These are phyloP conservation scores for Xerocomus subilludens DNA, from an alignment of 1,284 basidiomycete species.

Conservation along the genomic window DNA sequence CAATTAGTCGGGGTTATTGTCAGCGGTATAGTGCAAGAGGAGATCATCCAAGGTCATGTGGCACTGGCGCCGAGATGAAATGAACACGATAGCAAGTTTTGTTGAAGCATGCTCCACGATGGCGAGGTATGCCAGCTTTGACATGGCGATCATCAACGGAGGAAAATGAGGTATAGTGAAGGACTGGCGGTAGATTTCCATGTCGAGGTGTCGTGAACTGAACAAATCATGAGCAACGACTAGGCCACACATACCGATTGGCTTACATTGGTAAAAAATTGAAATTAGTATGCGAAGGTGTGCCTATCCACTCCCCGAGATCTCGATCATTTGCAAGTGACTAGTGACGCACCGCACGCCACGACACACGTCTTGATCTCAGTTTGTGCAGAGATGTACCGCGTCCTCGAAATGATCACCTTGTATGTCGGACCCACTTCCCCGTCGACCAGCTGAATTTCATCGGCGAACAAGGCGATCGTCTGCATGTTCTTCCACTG, in stretches of 20 bases:
- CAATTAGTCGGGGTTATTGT: constrained; percentile 88
- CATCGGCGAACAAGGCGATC: constrained; percentile 92
- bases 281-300: constrained; percentile 92
- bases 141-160: constrained; percentile 99
- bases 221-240: constrained; percentile 24
- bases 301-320: constrained; percentile 98
- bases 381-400: constrained; percentile 96
- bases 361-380: constrained; percentile 92
- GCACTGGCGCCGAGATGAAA: constrained; percentile 94
- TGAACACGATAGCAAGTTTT: constrained; percentile 93
- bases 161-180: constrained; percentile 98
- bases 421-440: constrained; percentile 97
- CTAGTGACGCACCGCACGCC: constrained; percentile 92
- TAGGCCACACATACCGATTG: background rate
- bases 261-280: constrained; percentile 92
- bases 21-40: constrained; percentile 88
- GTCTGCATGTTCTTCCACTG: constrained; percentile 97
- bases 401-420: constrained; percentile 92
- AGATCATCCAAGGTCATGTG: constrained; percentile 93
- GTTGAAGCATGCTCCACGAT: constrained; percentile 89
- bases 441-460: constrained; percentile 93
- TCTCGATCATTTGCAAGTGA: constrained; percentile 97
- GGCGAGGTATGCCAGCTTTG: constrained; percentile 96
- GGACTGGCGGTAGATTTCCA: constrained; percentile 97
- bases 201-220: constrained; percentile 92